Evolutionary conservation across 1,284 basidiomycete genomes (phyloP).

Genomic region (Sporisorium scitamineum): DNA sequence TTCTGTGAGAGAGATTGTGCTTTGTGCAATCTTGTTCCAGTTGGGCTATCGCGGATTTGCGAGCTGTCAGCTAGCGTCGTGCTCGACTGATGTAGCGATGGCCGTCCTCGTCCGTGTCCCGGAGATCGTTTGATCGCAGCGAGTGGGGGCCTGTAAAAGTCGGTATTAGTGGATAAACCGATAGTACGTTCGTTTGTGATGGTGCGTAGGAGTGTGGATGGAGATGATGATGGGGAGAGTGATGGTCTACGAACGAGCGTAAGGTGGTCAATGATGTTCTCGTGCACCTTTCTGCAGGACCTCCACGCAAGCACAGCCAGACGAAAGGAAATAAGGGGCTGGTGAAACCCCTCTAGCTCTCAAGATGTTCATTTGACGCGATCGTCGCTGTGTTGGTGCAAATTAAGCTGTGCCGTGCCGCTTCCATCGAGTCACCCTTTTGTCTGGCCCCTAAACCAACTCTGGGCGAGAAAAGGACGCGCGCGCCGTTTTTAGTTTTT

Average conservation of each 20-base stretch:
- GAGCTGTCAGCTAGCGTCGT: background rate
- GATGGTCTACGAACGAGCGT: background rate
- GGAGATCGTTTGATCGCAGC: background rate
- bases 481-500: background rate
- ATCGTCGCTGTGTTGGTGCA: background rate
- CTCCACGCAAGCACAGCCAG: constrained; percentile 15
- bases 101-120: background rate
- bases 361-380: background rate
- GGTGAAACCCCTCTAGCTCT: background rate
- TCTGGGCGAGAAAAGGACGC: background rate
- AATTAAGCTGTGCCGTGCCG: background rate
- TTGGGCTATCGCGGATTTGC: background rate
- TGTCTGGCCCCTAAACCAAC: constrained; percentile 1
- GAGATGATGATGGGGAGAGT: constrained; percentile 9
- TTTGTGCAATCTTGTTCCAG: too few relatives aligned
- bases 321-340: constrained; percentile 8
- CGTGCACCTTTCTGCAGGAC: constrained; percentile 23
- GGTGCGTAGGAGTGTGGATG: background rate
- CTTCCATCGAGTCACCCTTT: too few relatives aligned
- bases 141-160: background rate
- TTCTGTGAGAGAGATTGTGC: background rate
- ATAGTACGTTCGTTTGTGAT: background rate
- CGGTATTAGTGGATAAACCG: background rate
- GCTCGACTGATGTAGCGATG: background rate
- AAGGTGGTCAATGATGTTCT: too few relatives aligned